Conservation (phyloP, 148 eudicot species). For the Chenopodium quinoa region DNA sequence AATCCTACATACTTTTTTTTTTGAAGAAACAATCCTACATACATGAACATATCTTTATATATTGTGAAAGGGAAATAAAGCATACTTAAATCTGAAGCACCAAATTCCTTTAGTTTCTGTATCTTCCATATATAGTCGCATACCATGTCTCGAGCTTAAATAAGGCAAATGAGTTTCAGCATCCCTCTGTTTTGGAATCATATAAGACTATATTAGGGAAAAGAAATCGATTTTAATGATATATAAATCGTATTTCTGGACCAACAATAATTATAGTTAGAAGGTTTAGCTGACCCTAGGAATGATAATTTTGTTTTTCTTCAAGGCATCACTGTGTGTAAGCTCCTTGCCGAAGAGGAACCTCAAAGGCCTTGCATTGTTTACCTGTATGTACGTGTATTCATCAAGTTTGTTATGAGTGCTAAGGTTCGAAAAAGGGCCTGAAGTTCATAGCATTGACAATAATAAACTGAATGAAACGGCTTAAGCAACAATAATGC, state of each 20-base stretch:
- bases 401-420: neutral
- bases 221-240: neutral
- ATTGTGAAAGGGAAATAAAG: no score
- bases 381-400: neutral
- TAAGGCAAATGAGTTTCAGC: neutral
- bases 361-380: neutral
- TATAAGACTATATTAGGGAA: neutral
- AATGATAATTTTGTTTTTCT: conserved; percentile 7
- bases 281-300: conserved; percentile 2
- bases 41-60: no score
- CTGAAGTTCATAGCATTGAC: neutral
- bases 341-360: conserved; percentile 11
- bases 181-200: conserved; percentile 4
- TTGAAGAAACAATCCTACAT: no score
- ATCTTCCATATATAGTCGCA: neutral
- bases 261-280: neutral
- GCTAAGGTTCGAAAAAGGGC: neutral
- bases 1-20: no score
- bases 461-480: no score
- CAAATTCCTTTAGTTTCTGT: neutral
- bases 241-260: no score
- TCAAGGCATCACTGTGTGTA: neutral
- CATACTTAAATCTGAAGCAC: neutral
- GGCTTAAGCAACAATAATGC: no score
- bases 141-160: neutral